These are phyloP conservation scores for Scopulariopsis brevicaulis DNA, from an alignment of 2,329 filamentous ascomycete genomes.

Conservation along the genomic window DNA sequence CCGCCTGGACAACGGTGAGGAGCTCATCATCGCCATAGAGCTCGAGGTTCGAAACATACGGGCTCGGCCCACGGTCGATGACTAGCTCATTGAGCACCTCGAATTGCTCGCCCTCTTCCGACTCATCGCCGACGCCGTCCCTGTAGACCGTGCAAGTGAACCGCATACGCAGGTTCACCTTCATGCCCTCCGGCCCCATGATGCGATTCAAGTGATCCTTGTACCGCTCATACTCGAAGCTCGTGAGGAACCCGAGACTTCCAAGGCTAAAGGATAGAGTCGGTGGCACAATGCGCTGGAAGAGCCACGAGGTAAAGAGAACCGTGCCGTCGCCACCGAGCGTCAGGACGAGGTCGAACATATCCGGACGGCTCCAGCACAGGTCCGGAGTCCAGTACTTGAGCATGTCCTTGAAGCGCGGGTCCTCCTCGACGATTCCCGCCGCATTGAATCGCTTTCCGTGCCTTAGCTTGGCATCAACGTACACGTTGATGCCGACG, in stretches of 20 bases:
- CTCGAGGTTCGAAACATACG: slow-evolving; percentile 94
- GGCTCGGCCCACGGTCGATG: slow-evolving; percentile 91
- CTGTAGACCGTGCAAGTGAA: slow-evolving; percentile 98
- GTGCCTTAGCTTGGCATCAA: slow-evolving; percentile 85
- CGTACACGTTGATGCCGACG: slow-evolving; percentile 91
- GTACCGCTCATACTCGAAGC: slow-evolving; percentile 79
- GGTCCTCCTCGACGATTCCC: slow-evolving; percentile 60
- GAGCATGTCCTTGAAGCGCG: slow-evolving; percentile 71
- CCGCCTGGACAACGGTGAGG: slow-evolving; percentile 89
- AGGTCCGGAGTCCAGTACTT: slow-evolving; percentile 95
- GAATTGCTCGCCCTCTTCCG: slow-evolving; percentile 87
- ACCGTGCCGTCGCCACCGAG: slow-evolving; percentile 82
- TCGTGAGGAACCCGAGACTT: slow-evolving; percentile 79
- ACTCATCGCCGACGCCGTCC: slow-evolving; percentile 46
- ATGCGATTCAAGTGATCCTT: slow-evolving; percentile 76
- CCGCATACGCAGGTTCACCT: slow-evolving; percentile 94
- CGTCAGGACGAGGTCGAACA: slow-evolving; percentile 87
- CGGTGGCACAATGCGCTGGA: slow-evolving; percentile 77
- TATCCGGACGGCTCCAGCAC: slow-evolving; percentile 87
- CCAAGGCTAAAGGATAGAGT: slow-evolving; percentile 77
- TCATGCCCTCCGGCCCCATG: slow-evolving; percentile 93
- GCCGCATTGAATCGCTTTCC: slow-evolving; percentile 79
- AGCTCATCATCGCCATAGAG: slow-evolving; percentile 92
- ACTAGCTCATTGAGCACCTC: slow-evolving; percentile 98
- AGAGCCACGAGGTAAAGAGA: slow-evolving; percentile 83